Conservation (phyloP, 108 stramenopile genomes). For the Nitzschia inconspicua region DNA sequence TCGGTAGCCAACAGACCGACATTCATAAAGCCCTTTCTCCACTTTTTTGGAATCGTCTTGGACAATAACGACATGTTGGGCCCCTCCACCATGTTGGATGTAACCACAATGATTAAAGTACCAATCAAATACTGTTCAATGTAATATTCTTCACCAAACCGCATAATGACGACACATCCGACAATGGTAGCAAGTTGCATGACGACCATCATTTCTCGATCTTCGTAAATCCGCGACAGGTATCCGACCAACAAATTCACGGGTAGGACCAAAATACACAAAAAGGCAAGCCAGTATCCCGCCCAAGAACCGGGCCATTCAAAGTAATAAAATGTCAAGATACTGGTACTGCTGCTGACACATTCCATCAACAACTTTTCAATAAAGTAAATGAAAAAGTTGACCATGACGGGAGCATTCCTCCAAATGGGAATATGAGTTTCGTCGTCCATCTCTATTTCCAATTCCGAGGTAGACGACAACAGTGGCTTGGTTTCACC, state of each 20-base stretch:
- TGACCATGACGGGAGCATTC: conserved; percentile 35
- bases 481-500: too few relatives aligned
- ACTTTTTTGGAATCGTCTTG: conserved; percentile 64
- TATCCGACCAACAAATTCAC: conserved; percentile 44
- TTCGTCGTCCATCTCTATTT: too few relatives aligned
- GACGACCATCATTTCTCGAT: conserved; percentile 40
- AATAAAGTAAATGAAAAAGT: conserved; percentile 37
- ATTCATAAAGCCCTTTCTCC: conserved; percentile 78
- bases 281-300: conserved; percentile 35
- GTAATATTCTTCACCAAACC: conserved; percentile 24
- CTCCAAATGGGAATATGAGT: conserved; percentile 22
- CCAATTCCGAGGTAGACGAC: too few relatives aligned
- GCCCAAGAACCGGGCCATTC: conserved; percentile 22
- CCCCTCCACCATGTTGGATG: conserved; percentile 48
- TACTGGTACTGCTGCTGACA: conserved; percentile 31
- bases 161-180: conserved; percentile 33
- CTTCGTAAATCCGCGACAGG: conserved; percentile 28
- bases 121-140: conserved; percentile 37
- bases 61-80: conserved; percentile 74
- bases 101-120: conserved; percentile 42
- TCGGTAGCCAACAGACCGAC: conserved; percentile 83
- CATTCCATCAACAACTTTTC: conserved; percentile 36
- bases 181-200: conserved; percentile 24
- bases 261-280: conserved; percentile 42
- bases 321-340: conserved; percentile 42